A percentile compares a stretch with the other conserved stretches of the same genome.
phyloP scores from a whole-genome alignment of 2,329 filamentous ascomycete genomes.

The Ceratocystis cubensis region DNA sequence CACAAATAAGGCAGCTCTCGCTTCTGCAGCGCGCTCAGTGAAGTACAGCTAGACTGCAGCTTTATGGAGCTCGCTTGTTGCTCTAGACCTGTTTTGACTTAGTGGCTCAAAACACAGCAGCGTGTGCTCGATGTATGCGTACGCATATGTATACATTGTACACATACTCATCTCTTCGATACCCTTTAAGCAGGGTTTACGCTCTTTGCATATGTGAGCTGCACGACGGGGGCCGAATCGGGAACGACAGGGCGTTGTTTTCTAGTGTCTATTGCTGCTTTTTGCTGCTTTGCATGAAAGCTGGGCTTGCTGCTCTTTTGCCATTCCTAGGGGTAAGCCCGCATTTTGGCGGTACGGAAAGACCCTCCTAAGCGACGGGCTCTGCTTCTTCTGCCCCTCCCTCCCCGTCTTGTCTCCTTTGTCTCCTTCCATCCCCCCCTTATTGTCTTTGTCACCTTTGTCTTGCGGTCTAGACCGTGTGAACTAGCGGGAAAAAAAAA shows the following conservation, averaged over 20 bases:
- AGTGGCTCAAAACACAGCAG: background rate
- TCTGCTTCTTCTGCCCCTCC: background rate
- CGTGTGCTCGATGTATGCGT: background rate
- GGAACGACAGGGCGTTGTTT: background rate
- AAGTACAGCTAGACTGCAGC: background rate
- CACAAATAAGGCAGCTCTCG: background rate
- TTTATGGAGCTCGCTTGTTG: background rate
- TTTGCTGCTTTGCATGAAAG: background rate
- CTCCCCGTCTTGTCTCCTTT: too few species aligned
- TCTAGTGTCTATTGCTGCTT: background rate
- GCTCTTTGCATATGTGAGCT: slow-evolving; percentile 1
- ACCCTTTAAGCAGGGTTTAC: background rate
- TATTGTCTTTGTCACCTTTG: background rate
- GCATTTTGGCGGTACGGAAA: background rate
- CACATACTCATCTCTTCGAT: background rate
- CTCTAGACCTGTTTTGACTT: background rate
- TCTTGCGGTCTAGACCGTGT: slow-evolving; percentile 6
- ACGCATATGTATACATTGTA: background rate
- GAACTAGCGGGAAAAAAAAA: background rate
- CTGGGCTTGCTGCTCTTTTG: slow-evolving; percentile 6
- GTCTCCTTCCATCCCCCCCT: too few species aligned
- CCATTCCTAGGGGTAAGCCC: background rate
- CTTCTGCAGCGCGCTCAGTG: slow-evolving; percentile 1
- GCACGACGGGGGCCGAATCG: background rate
- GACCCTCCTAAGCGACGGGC: background rate